These are phyloP conservation scores for Stropharia rugosoannulata DNA, from an alignment of 768 basidiomycete species.

Conservation along the genomic window DNA sequence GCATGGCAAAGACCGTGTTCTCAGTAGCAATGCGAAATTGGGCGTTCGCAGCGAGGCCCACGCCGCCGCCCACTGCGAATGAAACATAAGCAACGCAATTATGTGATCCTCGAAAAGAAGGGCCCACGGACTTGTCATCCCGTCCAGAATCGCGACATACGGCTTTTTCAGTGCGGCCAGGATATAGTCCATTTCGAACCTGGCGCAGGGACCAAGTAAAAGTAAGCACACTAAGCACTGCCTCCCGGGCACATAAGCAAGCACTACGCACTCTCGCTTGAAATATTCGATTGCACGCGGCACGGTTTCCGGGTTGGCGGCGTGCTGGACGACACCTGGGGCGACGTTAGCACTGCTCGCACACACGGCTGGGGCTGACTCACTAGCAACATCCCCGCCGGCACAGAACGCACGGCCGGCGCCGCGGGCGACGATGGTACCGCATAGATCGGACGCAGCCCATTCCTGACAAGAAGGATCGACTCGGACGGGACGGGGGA, in stretches of 20 bases:
- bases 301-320: constrained; percentile 49
- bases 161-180: constrained; percentile 75
- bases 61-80: constrained; percentile 88
- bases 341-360: neutral
- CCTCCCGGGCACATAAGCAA: constrained; percentile 15
- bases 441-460: constrained; percentile 67
- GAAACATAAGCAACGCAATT: constrained; percentile 8
- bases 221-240: constrained; percentile 5
- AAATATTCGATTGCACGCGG: constrained; percentile 82
- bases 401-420: constrained; percentile 83
- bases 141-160: constrained; percentile 91
- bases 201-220: constrained; percentile 32
- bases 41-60: constrained; percentile 82
- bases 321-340: constrained; percentile 57
- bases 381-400: constrained; percentile 92
- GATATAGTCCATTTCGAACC: constrained; percentile 79
- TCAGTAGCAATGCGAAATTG: constrained; percentile 93
- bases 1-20: constrained; percentile 92
- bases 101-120: constrained; percentile 18
- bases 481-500: constrained; percentile 5
- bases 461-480: constrained; percentile 54
- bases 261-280: constrained; percentile 70
- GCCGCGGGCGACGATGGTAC: constrained; percentile 72
- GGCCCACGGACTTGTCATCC: constrained; percentile 87
- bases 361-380: constrained; percentile 27